Conservation (phyloP, 371 early-diverging fungal genomes). For the Mortierella sp. region DNA sequence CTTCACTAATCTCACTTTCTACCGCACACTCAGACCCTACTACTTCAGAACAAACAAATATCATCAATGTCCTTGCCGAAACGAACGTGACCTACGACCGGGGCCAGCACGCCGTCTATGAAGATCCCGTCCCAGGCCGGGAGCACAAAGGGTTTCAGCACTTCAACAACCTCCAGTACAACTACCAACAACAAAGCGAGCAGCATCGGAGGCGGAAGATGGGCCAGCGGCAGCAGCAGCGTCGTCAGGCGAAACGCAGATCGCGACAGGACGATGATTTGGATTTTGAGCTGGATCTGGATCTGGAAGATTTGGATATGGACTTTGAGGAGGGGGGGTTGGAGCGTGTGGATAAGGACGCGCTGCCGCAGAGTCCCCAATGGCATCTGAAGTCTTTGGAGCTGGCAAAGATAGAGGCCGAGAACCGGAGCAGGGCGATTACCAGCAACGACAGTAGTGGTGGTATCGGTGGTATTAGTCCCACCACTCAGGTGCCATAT, state of each 20-base stretch:
- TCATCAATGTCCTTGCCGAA: conserved; percentile 29
- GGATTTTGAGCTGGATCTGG: neutral
- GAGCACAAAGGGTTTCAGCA: conserved; percentile 1
- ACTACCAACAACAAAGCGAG: conserved; percentile 4
- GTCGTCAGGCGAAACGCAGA: neutral
- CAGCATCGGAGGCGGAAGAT: neutral
- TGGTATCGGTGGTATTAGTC: no score
- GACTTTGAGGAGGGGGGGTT: neutral
- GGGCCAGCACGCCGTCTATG: conserved; percentile 32
- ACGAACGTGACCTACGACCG: conserved; percentile 22
- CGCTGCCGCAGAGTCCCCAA: conserved; percentile 7
- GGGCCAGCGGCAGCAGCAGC: neutral
- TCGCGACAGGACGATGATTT: neutral
- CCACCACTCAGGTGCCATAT: no score
- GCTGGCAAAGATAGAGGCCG: conserved; percentile 21
- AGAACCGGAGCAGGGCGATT: neutral
- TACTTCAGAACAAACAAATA: neutral
- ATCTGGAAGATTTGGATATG: neutral
- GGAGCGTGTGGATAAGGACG: neutral
- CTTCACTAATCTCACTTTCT: neutral
- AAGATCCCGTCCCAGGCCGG: conserved; percentile 3
- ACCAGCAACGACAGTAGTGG: neutral
- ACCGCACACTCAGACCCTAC: neutral
- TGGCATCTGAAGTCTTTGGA: conserved; percentile 38
- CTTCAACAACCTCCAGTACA: conserved; percentile 29